phyloP scores from a whole-genome alignment of 2,329 filamentous ascomycete genomes.

The Elsinoe ampelina region DNA sequence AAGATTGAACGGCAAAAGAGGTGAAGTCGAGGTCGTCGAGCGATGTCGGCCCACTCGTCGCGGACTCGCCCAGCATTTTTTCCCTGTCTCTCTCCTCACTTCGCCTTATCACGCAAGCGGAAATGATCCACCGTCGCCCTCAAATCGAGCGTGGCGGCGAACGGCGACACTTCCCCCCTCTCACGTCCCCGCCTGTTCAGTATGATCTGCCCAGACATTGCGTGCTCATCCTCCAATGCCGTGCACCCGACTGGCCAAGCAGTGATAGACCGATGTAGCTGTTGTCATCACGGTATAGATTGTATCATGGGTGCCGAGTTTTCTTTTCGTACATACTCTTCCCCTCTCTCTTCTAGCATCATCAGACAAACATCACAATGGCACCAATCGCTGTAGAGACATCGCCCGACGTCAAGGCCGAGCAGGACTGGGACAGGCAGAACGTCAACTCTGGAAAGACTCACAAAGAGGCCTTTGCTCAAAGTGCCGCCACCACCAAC shows the following conservation, averaged over 20 bases:
- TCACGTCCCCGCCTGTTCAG: neutral
- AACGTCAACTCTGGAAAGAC: constrained; percentile 16
- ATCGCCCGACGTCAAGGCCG: constrained; percentile 19
- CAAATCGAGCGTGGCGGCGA: neutral
- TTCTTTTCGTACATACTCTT: neutral
- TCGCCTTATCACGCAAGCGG: constrained; percentile 7
- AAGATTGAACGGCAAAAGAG: too few species aligned
- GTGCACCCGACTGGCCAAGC: constrained; percentile 9
- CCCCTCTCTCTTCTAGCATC: neutral
- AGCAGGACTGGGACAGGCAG: constrained; percentile 19
- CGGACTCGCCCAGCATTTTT: neutral
- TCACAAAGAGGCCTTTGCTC: constrained; percentile 37
- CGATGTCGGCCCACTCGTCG: constrained; percentile 1
- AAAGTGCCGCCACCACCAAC: constrained; percentile 34
- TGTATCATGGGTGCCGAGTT: neutral
- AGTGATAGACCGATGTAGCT: neutral
- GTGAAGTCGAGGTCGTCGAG: neutral
- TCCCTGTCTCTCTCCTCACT: neutral
- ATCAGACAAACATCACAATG: constrained; percentile 23
- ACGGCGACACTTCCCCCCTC: neutral
- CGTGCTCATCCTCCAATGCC: constrained; percentile 9
- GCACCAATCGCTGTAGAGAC: constrained; percentile 36
- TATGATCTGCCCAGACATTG: constrained; percentile 3
- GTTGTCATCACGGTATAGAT: neutral
- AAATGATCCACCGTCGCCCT: neutral